Conservation (phyloP, 345 rosid species). For the Viola odorata region DNA sequence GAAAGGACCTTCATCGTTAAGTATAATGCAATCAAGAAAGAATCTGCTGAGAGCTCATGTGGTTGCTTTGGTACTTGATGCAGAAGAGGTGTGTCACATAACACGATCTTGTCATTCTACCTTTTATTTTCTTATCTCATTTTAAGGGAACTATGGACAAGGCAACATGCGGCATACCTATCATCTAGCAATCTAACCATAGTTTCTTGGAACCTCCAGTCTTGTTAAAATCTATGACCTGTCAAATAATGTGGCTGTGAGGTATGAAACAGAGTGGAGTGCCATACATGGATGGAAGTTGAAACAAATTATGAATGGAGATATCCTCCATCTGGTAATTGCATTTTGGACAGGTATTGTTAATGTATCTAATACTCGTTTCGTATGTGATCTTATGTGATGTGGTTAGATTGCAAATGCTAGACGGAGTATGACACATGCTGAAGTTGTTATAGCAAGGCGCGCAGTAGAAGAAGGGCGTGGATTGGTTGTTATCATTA, state of each 20-base stretch:
- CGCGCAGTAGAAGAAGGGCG: conserved; percentile 96
- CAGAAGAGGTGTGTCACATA: conserved; percentile 65
- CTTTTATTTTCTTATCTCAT: neutral
- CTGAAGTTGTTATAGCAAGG: conserved; percentile 95
- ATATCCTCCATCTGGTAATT: neutral
- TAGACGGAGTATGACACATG: conserved; percentile 78
- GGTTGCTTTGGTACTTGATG: conserved; percentile 86
- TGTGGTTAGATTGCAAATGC: conserved; percentile 58
- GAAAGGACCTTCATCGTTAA: conserved; percentile 90
- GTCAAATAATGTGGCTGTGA: neutral
- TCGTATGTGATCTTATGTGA: neutral
- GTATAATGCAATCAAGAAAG: conserved; percentile 91
- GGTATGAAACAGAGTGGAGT: neutral
- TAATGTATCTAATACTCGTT: conserved; percentile 1
- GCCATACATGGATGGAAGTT: neutral
- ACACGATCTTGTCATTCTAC: neutral
- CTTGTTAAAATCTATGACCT: neutral
- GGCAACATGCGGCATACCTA: too few relatives aligned
- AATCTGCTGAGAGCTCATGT: conserved; percentile 94
- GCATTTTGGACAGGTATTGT: conserved; percentile 1
- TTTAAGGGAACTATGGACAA: neutral
- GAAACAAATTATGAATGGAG: neutral
- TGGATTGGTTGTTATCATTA: conserved; percentile 76
- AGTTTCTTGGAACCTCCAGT: neutral
- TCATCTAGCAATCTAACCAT: too few relatives aligned